A percentile compares a stretch with the other conserved stretches of the same genome.
phyloP scores from a whole-genome alignment of 768 basidiomycete species.

The Russula sp. region DNA sequence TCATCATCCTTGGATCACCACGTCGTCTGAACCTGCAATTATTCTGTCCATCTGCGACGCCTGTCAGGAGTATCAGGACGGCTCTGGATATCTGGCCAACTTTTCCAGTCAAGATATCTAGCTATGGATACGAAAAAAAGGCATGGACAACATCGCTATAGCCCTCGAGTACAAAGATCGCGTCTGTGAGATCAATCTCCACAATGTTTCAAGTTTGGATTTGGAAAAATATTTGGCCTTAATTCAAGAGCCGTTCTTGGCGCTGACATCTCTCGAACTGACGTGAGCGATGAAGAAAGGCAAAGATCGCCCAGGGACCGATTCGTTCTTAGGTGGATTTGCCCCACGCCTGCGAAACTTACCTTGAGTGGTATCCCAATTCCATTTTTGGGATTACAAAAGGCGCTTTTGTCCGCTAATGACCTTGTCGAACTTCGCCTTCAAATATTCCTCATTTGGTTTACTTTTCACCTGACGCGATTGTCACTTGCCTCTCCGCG shows the following conservation, averaged over 20 bases:
- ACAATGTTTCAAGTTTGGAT: too few relatives aligned
- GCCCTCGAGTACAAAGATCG: too few relatives aligned
- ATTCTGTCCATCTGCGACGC: too few relatives aligned
- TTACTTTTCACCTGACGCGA: neutral
- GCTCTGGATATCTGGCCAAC: too few relatives aligned
- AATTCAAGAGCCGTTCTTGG: neutral
- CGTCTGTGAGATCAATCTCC: too few relatives aligned
- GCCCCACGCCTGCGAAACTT: neutral
- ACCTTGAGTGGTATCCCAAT: neutral
- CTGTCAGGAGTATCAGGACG: too few relatives aligned
- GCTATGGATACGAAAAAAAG: neutral
- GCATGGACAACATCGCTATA: too few relatives aligned
- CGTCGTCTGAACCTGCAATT: too few relatives aligned
- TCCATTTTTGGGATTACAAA: neutral
- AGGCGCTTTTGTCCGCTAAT: neutral
- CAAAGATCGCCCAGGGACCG: neutral
- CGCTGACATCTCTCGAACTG: neutral
- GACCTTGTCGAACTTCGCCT: neutral
- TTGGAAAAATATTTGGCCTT: too few relatives aligned
- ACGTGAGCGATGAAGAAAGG: neutral
- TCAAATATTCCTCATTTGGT: neutral
- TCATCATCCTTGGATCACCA: too few relatives aligned
- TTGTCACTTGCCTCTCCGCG: neutral
- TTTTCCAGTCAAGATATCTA: too few relatives aligned
- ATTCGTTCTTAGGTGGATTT: neutral